phyloP scores from a whole-genome alignment of 345 rosid genomes.

The Balakata baccata region DNA sequence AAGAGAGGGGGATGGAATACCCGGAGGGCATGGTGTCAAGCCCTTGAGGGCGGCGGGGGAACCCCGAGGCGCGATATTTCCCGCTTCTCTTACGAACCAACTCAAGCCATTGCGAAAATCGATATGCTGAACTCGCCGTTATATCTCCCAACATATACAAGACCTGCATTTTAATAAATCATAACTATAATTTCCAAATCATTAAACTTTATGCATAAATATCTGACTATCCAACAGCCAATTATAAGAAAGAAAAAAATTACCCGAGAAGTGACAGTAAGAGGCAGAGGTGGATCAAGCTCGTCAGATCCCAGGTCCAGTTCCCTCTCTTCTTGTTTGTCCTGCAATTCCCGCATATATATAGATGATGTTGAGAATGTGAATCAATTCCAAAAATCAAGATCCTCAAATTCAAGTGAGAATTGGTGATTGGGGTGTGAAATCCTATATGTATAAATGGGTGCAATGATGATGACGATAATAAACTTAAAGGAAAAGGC shows the following conservation, averaged over 20 bases:
- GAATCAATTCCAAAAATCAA: not conserved
- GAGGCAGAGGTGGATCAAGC: conserved; percentile 64
- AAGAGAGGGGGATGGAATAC: conserved; percentile 16
- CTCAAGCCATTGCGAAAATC: conserved; percentile 95
- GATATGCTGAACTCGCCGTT: conserved; percentile 73
- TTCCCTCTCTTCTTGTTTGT: conserved; percentile 58
- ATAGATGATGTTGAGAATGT: not conserved
- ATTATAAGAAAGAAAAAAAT: conserved; percentile 1
- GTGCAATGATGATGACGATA: not conserved
- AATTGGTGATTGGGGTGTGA: too few relatives aligned
- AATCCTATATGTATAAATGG: not conserved
- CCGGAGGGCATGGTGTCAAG: conserved; percentile 44
- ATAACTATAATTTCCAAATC: not conserved
- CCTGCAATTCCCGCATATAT: conserved; percentile 39
- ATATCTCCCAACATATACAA: conserved; percentile 98
- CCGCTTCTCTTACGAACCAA: conserved; percentile 93
- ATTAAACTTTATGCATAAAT: not conserved
- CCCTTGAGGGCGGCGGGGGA: conserved; percentile 65
- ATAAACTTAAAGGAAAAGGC: not conserved
- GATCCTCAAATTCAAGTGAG: not conserved
- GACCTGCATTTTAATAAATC: conserved; percentile 60
- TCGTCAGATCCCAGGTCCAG: conserved; percentile 56
- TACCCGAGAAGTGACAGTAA: conserved; percentile 95
- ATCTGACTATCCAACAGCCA: not conserved
- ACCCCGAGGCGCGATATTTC: conserved; percentile 72